phyloP scores from a whole-genome alignment of 352 stramenopile species.

The Phytophthora palmivora region DNA sequence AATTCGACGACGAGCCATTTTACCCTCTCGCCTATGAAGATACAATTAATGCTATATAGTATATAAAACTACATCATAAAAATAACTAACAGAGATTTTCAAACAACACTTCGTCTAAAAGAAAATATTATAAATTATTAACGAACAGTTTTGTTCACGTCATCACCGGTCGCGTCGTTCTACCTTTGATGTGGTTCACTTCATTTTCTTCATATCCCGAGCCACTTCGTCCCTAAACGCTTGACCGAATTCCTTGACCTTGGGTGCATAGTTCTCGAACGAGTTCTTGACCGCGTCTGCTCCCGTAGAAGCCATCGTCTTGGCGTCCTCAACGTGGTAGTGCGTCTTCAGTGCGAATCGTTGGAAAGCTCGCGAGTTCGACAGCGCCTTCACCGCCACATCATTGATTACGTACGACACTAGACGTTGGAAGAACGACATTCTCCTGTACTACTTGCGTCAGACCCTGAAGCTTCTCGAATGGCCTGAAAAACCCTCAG shows the following conservation, averaged over 20 bases:
- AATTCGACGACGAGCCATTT: neutral
- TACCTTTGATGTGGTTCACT: slow-evolving; percentile 34
- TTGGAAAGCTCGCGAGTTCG: slow-evolving; percentile 85
- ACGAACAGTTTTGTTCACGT: neutral
- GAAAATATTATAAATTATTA: slow-evolving; percentile 20
- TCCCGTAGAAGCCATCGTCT: slow-evolving; percentile 66
- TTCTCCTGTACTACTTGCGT: slow-evolving; percentile 14
- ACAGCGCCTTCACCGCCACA: slow-evolving; percentile 83
- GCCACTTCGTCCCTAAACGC: slow-evolving; percentile 81
- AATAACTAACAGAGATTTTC: too few relatives aligned
- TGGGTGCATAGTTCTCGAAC: slow-evolving; percentile 68
- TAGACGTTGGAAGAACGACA: slow-evolving; percentile 87
- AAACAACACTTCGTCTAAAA: slow-evolving; percentile 5
- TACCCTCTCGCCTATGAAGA: slow-evolving; percentile 25
- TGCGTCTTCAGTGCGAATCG: slow-evolving; percentile 88
- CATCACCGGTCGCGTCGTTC: neutral
- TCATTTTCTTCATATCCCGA: slow-evolving; percentile 78
- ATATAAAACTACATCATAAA: too few relatives aligned
- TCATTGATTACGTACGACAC: slow-evolving; percentile 88
- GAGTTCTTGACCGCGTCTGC: slow-evolving; percentile 54
- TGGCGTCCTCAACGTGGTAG: slow-evolving; percentile 84
- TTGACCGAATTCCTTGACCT: slow-evolving; percentile 77
- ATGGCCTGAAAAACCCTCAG: slow-evolving; percentile 13
- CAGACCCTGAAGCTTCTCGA: slow-evolving; percentile 21
- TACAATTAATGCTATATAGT: slow-evolving; percentile 21